Evolutionary conservation across 2,329 filamentous ascomycete genomes (phyloP).

Genomic region (Fonsecaea pedrosoi): DNA sequence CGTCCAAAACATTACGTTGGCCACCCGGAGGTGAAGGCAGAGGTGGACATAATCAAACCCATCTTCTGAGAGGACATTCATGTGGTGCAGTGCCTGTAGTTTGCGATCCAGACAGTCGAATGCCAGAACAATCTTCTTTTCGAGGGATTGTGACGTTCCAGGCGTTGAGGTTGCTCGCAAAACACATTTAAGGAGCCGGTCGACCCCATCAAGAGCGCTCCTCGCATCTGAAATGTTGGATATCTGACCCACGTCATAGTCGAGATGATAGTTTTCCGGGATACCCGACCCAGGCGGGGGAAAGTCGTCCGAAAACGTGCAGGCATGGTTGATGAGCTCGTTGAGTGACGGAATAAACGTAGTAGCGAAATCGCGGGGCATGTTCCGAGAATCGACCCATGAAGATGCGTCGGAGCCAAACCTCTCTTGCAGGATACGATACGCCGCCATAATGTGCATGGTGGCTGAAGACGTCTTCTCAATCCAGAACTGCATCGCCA

Average conservation of each 20-base stretch:
- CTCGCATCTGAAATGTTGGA: conserved; percentile 4
- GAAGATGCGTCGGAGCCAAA: neutral
- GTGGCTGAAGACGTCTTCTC: conserved; percentile 19
- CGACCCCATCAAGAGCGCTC: conserved; percentile 13
- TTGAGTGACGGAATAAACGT: conserved; percentile 15
- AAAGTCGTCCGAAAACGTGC: conserved; percentile 23
- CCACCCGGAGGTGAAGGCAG: conserved; percentile 18
- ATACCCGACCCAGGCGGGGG: conserved; percentile 14
- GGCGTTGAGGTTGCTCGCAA: conserved; percentile 11
- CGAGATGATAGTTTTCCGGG: conserved; percentile 12
- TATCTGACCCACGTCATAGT: conserved; percentile 11
- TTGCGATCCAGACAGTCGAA: conserved; percentile 1
- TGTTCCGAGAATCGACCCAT: neutral
- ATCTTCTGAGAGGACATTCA: neutral
- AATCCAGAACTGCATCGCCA: conserved; percentile 23
- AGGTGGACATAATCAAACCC: conserved; percentile 16
- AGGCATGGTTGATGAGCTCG: conserved; percentile 22
- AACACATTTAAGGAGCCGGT: conserved; percentile 16
- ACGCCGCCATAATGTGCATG: conserved; percentile 21
- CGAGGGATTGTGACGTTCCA: neutral
- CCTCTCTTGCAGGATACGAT: conserved; percentile 22
- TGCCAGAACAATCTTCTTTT: conserved; percentile 10
- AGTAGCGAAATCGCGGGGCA: neutral
- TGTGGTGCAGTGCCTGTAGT: conserved; percentile 4
- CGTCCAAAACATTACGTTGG: conserved; percentile 18